Percentiles rank a stretch among this genome's conserved stretches.
These are phyloP conservation scores for Colletotrichum navitas DNA, from an alignment of 2,329 filamentous ascomycete genomes.

Conservation along the genomic window DNA sequence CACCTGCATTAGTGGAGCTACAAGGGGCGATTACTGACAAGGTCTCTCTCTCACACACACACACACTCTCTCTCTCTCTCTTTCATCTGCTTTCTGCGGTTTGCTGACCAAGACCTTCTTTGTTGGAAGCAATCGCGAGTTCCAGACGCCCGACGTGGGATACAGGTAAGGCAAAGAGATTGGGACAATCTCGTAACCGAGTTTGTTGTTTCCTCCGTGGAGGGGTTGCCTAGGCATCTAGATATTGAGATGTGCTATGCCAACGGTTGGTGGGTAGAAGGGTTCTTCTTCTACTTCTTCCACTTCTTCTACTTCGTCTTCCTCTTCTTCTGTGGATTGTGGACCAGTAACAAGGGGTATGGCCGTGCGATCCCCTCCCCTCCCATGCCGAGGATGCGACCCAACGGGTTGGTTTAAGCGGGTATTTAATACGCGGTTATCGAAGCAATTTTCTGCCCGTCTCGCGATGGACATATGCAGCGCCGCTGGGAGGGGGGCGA, in stretches of 20 bases:
- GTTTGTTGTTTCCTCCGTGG: no score
- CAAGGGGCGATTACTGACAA: slow-evolving; percentile 36
- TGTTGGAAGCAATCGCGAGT: no score
- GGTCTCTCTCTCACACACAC: background rate
- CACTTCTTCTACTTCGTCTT: background rate
- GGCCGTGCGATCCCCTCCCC: slow-evolving; percentile 10
- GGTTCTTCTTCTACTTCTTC: background rate
- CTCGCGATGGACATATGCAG: background rate
- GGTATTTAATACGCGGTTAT: background rate
- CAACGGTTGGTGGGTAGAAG: slow-evolving; percentile 3
- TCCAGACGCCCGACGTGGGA: no score
- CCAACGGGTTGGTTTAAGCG: slow-evolving; percentile 22
- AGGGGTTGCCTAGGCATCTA: background rate
- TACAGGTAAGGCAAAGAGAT: background rate
- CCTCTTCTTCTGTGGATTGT: background rate
- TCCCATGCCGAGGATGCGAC: slow-evolving; percentile 27
- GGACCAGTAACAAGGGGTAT: slow-evolving; percentile 12
- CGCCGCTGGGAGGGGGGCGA: no score
- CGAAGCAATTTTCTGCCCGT: background rate
- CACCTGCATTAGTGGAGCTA: slow-evolving; percentile 36
- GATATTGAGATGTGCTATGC: slow-evolving; percentile 3
- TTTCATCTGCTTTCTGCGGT: slow-evolving; percentile 8
- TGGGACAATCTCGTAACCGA: background rate
- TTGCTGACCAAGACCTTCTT: background rate
- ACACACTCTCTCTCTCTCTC: no score